Conservation (phyloP, 78 protist genomes). For the Diacronema lutheri region DNA sequence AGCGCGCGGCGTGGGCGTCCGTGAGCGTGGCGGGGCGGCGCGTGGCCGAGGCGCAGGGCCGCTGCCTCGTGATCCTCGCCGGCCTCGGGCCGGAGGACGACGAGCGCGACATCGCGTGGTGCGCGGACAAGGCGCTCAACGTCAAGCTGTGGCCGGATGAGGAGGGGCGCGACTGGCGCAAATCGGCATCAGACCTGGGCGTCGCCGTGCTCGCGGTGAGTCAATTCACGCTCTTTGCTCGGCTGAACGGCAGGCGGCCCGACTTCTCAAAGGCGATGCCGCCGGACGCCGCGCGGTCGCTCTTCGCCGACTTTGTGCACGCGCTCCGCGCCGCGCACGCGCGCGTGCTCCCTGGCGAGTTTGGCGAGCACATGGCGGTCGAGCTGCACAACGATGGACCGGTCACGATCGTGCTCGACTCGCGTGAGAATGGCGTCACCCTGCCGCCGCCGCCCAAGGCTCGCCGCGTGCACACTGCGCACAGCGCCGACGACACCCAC, state of each 20-base stretch:
- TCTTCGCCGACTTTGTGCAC: slow-evolving; percentile 38
- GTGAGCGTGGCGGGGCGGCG: no score
- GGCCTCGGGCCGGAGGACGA: no score
- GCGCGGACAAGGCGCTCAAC: slow-evolving; percentile 19
- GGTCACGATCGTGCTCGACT: slow-evolving; percentile 60
- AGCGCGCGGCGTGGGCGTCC: no score
- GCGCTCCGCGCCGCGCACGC: background rate
- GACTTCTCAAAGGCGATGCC: slow-evolving; percentile 61
- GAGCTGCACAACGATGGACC: slow-evolving; percentile 71
- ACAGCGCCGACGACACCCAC: no score
- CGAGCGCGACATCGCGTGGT: no score
- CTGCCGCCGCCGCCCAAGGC: no score
- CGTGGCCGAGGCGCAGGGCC: no score
- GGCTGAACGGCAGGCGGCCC: slow-evolving; percentile 53
- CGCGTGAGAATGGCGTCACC: no score
- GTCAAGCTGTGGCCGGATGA: slow-evolving; percentile 28
- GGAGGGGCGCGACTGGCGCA: slow-evolving; percentile 56
- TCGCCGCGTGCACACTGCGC: no score
- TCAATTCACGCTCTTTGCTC: slow-evolving; percentile 70
- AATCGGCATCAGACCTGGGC: slow-evolving; percentile 36
- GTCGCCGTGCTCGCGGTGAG: slow-evolving; percentile 54
- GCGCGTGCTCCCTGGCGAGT: slow-evolving; percentile 53
- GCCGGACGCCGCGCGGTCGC: background rate
- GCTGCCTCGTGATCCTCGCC: no score
- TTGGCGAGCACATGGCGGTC: slow-evolving; percentile 75